Evolutionary conservation across 208 protist species (phyloP).

Genomic region (Blechomonas ayalai): DNA sequence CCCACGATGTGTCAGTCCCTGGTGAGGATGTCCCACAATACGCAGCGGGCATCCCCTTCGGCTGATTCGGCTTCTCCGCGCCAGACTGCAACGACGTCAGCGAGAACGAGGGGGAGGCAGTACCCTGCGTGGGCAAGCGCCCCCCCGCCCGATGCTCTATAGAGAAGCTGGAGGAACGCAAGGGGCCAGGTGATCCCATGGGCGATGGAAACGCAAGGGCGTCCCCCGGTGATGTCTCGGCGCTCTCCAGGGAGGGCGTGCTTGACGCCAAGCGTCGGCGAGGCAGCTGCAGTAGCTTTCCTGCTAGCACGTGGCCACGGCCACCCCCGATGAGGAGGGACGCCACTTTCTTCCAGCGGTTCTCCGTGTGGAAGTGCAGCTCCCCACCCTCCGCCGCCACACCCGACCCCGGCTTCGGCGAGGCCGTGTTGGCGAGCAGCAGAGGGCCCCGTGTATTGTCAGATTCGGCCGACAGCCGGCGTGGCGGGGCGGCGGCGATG

Average conservation of each 20-base stretch:
- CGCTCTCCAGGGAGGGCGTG: too few species aligned
- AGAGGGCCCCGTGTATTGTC: neutral
- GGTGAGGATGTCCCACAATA: conserved; percentile 1
- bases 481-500: neutral
- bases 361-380: neutral
- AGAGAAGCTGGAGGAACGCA: too few species aligned
- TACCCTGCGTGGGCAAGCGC: neutral
- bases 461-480: neutral
- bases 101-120: neutral
- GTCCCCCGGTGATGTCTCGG: too few species aligned
- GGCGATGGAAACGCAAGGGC: too few species aligned
- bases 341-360: neutral
- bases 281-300: too few species aligned
- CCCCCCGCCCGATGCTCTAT: neutral
- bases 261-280: too few species aligned
- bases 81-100: neutral
- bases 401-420: neutral
- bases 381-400: neutral
- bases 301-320: too few species aligned
- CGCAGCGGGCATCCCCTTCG: neutral
- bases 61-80: neutral
- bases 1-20: conserved; percentile 1
- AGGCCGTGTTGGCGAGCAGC: neutral
- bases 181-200: too few species aligned
- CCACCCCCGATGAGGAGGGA: neutral